Conservation (phyloP, 2,329 filamentous ascomycete genomes). For the Hyphodiscus sp. region DNA sequence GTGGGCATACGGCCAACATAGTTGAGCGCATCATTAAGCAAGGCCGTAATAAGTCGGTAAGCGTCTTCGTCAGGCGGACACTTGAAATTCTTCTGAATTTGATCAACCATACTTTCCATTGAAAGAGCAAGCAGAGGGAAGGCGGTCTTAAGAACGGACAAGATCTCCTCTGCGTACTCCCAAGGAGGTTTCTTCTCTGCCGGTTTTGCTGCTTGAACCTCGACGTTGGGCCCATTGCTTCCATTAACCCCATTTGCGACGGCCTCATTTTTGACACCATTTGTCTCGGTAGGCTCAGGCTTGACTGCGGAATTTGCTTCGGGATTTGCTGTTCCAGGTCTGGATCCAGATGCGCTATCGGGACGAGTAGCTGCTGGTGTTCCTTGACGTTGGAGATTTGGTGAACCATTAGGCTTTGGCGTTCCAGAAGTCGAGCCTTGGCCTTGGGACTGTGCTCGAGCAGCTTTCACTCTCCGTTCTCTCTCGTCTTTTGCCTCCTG, state of each 20-base stretch:
- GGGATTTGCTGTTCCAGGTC: slow-evolving; percentile 38
- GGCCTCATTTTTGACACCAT: slow-evolving; percentile 27
- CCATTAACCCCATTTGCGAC: slow-evolving; percentile 26
- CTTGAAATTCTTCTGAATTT: slow-evolving; percentile 99
- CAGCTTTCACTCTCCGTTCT: slow-evolving; percentile 30
- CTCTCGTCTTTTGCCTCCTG: slow-evolving; percentile 67
- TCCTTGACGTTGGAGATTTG: slow-evolving; percentile 23
- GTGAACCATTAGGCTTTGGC: slow-evolving; percentile 28
- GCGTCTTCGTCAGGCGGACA: slow-evolving; percentile 97
- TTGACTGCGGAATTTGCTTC: slow-evolving; percentile 31
- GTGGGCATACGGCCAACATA: slow-evolving; percentile 84
- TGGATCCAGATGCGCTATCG: slow-evolving; percentile 26
- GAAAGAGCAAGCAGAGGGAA: slow-evolving; percentile 93
- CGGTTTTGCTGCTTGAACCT: slow-evolving; percentile 24
- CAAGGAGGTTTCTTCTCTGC: slow-evolving; percentile 68
- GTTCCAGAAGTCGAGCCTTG: slow-evolving; percentile 15
- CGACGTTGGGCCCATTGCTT: slow-evolving; percentile 35
- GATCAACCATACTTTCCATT: slow-evolving; percentile 99
- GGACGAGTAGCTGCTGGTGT: slow-evolving; percentile 17
- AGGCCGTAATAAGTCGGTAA: slow-evolving; percentile 91
- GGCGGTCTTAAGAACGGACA: slow-evolving; percentile 90
- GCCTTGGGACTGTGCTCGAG: slow-evolving; percentile 26
- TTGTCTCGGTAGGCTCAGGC: slow-evolving; percentile 24
- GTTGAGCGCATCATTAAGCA: slow-evolving; percentile 90
- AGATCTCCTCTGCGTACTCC: slow-evolving; percentile 95